Base-by-base conservation (phyloP, 139 green algal genomes). In the Micractinium conductrix region DNA sequence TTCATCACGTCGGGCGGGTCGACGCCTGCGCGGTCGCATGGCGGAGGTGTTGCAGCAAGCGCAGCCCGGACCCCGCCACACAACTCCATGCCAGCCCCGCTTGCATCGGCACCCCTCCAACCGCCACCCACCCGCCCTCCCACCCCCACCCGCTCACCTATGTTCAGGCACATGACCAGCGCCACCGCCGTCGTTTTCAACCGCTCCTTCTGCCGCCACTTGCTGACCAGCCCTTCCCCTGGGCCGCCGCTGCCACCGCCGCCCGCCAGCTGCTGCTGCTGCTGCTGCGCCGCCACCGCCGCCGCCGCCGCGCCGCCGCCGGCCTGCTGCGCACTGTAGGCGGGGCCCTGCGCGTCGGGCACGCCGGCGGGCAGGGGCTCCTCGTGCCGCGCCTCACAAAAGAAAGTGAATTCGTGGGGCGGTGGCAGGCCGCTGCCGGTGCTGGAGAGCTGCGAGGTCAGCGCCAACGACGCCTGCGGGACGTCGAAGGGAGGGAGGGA, bases 151-250 rank as follows among this genome's bases (percentile, higher is more conserved):
- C 50, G 37, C 76, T 6, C 42, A 74, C 78, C 97, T 76, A 99
- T 98, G 89, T 99, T 99, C 0, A 99, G 90, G 89, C 97, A 99
- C 78, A 99, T 85, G 74, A 99, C 96, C 16, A 99, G 89, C 22
- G 96, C 97, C 44, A 99, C 97, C 19, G 94, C 94, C 1, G 93
- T 91, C 5, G 96, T 98, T 75, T 98, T 98, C 2, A 98, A 86
- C 60, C 96, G 95, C 85, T 98, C 96, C 85, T 97, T 97, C 79
- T 98, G 93, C 33, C 95, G 87, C 96, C 96, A 98, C 78, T 88
- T 88, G 43, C 55, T 84, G 42, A 90, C 87, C 42, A 90, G 53
- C 17, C 79, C 79, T 72, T 89, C 72, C 10, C 55, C 42, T 1
- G 58, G 12, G 12, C 38, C 70, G 2, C 4, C 22, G 7, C 28